Evolutionary conservation across 2,329 filamentous ascomycete genomes (phyloP), one percentile per base, ranked within the genome.

Genomic region (Endocalyx cinctus): DNA sequence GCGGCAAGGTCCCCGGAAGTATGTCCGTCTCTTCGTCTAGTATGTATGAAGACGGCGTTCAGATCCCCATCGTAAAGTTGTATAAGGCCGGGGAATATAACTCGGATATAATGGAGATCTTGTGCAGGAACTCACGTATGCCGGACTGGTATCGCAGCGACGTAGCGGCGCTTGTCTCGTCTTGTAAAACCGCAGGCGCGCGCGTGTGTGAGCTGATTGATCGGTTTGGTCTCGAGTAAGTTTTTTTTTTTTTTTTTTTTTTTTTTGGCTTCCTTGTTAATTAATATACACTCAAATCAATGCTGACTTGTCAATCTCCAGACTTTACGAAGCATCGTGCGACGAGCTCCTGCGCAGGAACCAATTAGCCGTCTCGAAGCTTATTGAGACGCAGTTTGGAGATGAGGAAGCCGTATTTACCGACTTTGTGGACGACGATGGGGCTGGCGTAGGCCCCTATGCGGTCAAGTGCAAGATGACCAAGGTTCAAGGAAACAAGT

Each of bases 361-460:
- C 42, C 60, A 59, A 11, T 48, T 45, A 6, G 67, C 64, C 2
- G 59, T 72, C 18, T 58, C 58, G 17, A 64, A 62, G 25, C 63
- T 72, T 27, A 65, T 71, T 34, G 60, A 68, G 15, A 56, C 57
- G 1, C 61, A 69, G 11, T 64, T 72, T 10, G 58, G 63, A 17
- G 52, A 55, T n/a, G 45, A 66, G 27, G 54, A 54, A 25, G 59
- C 57, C 23, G 59, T 52, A 7, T 70, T 71, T 37, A 69, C 67
- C 2, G 67, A 70, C 43, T 70, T 69, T 43, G 61, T 70, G 29
- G 66, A 70, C 43, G 66, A 70, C 36, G 66, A 70, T 33, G 66
- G 65, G 1, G 62, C 66, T 29, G 62, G 60, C 4, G 41, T 63
- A 10, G 64, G 66, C 0, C 67, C 67, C 0, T 70, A 65, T 48